Evolutionary conservation across 176 grass and related monocot species (phyloP), one percentile per base, ranked within the genome.

Genomic region (Echinochloa phyllopogon): DNA sequence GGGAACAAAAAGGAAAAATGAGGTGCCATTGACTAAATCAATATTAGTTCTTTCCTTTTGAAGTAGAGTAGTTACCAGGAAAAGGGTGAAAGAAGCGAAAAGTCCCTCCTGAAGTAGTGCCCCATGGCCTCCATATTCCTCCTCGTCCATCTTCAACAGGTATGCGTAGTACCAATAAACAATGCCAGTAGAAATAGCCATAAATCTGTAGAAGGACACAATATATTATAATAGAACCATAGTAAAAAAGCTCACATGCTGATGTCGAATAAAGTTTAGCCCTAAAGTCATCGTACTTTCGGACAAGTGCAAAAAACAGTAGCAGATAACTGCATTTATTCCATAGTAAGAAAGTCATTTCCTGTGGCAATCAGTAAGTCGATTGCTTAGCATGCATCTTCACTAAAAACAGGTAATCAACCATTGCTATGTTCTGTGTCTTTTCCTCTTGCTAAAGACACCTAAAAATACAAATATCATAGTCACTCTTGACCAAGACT

Each of bases 21-120:
- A 51, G 12, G 42, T 83, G 76, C 12, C 25, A 38, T 42, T 33
- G 33, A 23, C 43, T 15, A 69, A 17, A 59, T 0, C 25, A 15
- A 79, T 18, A 72, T 78, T 40, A 5, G 16, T 8, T 20, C 55
- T 36, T 51, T 51, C 2, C 8, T 20, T 51, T 51, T 44, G 61
- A 68, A 79, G 50, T 40, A 67, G 40, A 81, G 23, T 27, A 65
- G 20, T 81, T 96, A 99, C 97, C 91, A 99, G 65, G 86, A 99
- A 99, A 74, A 99, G 92, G 57, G 91, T 93, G 86, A 96, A 92
- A 20, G 97, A 99, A 43, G 97, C 92, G 24, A 99, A 99, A 52
- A 99, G 89, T 27, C 97, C 97, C 83, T 99, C 97, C 74, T 99
- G 97, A 71, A 99, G 94, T 48, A 99, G 78, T 17, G 93, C 77